Percentiles rank a stretch among this genome's conserved stretches.
Conservation (phyloP, 495 filamentous ascomycete species). For the Ramalina peruviana region DNA sequence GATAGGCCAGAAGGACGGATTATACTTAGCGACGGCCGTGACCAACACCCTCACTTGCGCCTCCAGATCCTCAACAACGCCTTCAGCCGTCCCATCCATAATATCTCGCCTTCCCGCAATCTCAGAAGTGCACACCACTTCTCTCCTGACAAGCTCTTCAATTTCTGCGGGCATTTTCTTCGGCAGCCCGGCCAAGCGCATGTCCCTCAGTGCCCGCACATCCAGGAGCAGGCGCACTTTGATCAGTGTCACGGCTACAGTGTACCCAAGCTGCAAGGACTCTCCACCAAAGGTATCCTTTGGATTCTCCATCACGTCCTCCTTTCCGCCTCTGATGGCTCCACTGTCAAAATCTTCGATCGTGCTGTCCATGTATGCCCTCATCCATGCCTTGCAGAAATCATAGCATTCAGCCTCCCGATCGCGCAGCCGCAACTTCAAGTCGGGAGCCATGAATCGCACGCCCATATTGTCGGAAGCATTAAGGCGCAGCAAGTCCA, state of each 20-base stretch:
- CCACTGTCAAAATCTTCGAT: constrained; percentile 19
- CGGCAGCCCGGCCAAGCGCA: no score
- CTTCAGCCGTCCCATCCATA: no score
- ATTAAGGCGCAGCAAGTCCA: constrained; percentile 27
- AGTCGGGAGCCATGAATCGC: constrained; percentile 24
- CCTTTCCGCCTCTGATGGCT: constrained; percentile 18
- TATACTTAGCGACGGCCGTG: no score
- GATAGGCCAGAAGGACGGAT: no score
- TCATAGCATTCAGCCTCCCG: constrained; percentile 32
- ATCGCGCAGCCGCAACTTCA: constrained; percentile 18
- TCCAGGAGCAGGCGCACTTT: constrained; percentile 27
- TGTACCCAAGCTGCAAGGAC: constrained; percentile 12
- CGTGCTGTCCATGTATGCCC: constrained; percentile 16
- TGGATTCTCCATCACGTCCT: constrained; percentile 17
- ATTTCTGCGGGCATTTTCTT: no score
- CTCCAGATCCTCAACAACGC: no score
- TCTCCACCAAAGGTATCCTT: constrained; percentile 8
- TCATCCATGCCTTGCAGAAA: constrained; percentile 36
- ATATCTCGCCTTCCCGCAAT: no score
- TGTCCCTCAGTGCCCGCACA: constrained; percentile 18
- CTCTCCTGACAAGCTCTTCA: no score
- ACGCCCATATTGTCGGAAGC: constrained; percentile 33
- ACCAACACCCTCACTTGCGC: no score
- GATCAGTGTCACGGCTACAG: constrained; percentile 22
- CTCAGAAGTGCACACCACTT: no score